Conservation (phyloP, 495 filamentous ascomycete genomes). For the Annulohypoxylon moriforme region DNA sequence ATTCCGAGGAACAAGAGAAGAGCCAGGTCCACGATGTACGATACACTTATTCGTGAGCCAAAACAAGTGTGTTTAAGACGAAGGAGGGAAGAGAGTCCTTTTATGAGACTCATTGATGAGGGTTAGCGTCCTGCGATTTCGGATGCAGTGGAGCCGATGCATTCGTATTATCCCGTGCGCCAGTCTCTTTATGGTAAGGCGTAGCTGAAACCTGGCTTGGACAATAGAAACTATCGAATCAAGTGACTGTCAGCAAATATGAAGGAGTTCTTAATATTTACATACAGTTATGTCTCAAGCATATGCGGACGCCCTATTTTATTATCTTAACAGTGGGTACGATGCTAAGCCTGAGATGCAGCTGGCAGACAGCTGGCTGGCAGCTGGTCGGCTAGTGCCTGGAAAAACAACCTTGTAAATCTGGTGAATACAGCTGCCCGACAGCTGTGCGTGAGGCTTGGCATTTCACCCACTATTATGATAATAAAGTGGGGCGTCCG, state of each 20-base stretch:
- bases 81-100: constrained; percentile 24
- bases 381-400: too few species aligned
- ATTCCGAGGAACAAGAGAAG: too few species aligned
- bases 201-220: background rate
- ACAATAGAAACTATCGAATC: constrained; percentile 4
- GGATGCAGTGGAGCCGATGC: constrained; percentile 29
- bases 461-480: too few species aligned
- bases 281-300: too few species aligned
- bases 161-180: background rate
- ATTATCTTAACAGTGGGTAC: too few species aligned
- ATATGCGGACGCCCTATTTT: too few species aligned
- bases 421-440: too few species aligned
- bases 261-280: background rate
- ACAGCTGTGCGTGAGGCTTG: too few species aligned
- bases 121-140: constrained; percentile 38
- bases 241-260: constrained; percentile 1
- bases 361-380: too few species aligned
- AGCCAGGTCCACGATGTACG: constrained; percentile 78
- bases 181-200: constrained; percentile 10
- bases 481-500: too few species aligned
- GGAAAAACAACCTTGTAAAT: too few species aligned
- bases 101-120: constrained; percentile 38
- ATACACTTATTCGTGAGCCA: constrained; percentile 68
- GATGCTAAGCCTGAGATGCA: too few species aligned
- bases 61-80: constrained; percentile 42